phyloP scores from a whole-genome alignment of 441 rosid species.

The Mallotus japonicus region DNA sequence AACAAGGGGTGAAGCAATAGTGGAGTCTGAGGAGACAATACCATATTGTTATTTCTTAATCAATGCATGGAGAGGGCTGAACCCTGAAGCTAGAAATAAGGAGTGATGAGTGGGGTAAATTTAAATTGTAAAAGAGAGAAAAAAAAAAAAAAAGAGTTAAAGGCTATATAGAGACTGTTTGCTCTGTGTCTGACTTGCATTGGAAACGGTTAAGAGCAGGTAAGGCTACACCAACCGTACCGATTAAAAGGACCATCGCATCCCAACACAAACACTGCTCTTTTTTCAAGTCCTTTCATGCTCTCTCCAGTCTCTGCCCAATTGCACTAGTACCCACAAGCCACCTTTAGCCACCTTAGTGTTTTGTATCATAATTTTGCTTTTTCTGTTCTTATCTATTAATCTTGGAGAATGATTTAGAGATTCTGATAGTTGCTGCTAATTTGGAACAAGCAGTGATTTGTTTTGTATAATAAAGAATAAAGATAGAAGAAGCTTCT shows the following conservation, averaged over 20 bases:
- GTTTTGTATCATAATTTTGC: conserved; percentile 18
- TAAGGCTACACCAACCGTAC: conserved; percentile 29
- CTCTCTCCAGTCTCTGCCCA: neutral
- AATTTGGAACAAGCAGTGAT: neutral
- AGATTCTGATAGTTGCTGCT: conserved; percentile 3
- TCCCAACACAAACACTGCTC: conserved; percentile 8
- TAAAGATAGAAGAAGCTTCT: conserved; percentile 9
- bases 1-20: conserved; percentile 19
- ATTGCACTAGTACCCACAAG: conserved; percentile 24
- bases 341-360: conserved; percentile 39
- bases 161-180: conserved; percentile 19
- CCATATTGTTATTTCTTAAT: conserved; percentile 59
- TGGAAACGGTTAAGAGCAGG: conserved; percentile 30
- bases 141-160: too few species aligned
- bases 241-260: conserved; percentile 23
- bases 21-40: conserved; percentile 56
- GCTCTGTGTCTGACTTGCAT: conserved; percentile 23
- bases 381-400: neutral
- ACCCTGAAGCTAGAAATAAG: conserved; percentile 13
- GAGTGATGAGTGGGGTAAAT: conserved; percentile 10
- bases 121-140: too few species aligned
- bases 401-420: conserved; percentile 9
- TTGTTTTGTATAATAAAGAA: neutral
- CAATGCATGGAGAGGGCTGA: conserved; percentile 36
- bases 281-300: conserved; percentile 26